Evolutionary conservation across 2,329 filamentous ascomycete genomes (phyloP), one percentile per base, ranked within the genome.

Genomic region (Penicillium sp.): DNA sequence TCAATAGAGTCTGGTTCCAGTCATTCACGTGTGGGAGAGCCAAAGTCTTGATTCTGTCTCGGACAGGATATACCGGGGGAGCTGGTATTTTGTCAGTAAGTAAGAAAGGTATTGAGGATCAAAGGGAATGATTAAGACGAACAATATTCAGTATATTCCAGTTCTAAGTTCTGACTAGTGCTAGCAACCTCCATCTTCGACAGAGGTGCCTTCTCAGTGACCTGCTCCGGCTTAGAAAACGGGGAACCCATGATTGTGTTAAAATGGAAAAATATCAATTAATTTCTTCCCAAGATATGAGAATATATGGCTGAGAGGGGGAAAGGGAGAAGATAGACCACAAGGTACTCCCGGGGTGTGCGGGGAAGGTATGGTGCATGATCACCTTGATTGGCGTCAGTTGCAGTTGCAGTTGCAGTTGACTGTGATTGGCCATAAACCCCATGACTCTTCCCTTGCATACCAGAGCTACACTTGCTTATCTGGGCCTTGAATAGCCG

Each of bases 1-100:
- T 59, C 14, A 72, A 46, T 10, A 72, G 61, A 21, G 58, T 58
- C 42, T 70, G 63, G 47, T 66, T 63, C 70, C 70, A 72, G 44
- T 54, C 50, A 45, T 59, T 61, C 14, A 69, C 43, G 21, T 66
- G 61, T 19, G 67, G 59, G n/a, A 68, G 53, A 11, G 67, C 62
- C 3, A 69, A 45, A 4, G 57, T 54, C 2, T 45, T 55, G 27
- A 57, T 42, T 48, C 64, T 54, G 10, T 61, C 64, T 19, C 53
- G 55, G 31, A 29, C 50, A 46, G 50, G 54, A 13, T 58, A 59
- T 35, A 66, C 65, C 13, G 61, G 62, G 7, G 65, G 64, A 13
- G 65, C 63, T 66, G 35, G 31, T 31, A 21, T 13, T 3, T 42
- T 4, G 37, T 27, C 13, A 42, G n/a, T 26, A 8, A 25, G n/a